Conservation (phyloP, 768 basidiomycete genomes). For the Suillus brevipes region DNA sequence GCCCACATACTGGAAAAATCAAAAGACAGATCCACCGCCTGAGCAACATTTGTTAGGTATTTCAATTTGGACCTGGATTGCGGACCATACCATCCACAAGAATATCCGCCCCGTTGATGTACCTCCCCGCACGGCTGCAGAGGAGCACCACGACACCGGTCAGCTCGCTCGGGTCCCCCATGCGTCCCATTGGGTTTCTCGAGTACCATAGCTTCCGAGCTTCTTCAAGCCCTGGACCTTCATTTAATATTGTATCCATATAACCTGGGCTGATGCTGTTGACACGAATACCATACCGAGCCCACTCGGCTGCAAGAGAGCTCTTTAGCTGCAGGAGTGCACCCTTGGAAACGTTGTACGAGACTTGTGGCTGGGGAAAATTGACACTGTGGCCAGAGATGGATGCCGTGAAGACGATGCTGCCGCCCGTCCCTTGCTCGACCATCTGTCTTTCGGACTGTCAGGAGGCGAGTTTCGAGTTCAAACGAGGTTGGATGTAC, state of each 20-base stretch:
- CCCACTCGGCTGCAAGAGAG: constrained; percentile 46
- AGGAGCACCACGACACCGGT: constrained; percentile 41
- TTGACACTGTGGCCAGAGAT: constrained; percentile 44
- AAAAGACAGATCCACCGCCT: constrained; percentile 27
- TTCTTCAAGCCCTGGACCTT: constrained; percentile 32
- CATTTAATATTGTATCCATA: constrained; percentile 44
- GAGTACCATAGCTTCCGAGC: constrained; percentile 38
- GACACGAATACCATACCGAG: constrained; percentile 40
- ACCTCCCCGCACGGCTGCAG: constrained; percentile 43
- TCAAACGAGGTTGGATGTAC: constrained; percentile 21
- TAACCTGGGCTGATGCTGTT: constrained; percentile 47
- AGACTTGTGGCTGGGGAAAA: constrained; percentile 43
- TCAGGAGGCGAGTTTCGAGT: background rate
- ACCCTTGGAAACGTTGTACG: constrained; percentile 45
- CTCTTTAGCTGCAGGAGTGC: constrained; percentile 39
- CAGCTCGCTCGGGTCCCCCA: constrained; percentile 43
- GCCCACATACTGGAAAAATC: background rate
- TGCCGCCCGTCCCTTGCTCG: constrained; percentile 39
- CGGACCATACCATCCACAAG: constrained; percentile 39
- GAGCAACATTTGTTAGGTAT: background rate
- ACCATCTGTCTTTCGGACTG: constrained; percentile 39
- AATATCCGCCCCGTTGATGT: constrained; percentile 45
- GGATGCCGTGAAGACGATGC: constrained; percentile 44
- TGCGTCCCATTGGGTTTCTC: constrained; percentile 44
- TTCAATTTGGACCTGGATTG: background rate